phyloP scores from a whole-genome alignment of 2,329 filamentous ascomycete species.

The Passalora sequoiae region DNA sequence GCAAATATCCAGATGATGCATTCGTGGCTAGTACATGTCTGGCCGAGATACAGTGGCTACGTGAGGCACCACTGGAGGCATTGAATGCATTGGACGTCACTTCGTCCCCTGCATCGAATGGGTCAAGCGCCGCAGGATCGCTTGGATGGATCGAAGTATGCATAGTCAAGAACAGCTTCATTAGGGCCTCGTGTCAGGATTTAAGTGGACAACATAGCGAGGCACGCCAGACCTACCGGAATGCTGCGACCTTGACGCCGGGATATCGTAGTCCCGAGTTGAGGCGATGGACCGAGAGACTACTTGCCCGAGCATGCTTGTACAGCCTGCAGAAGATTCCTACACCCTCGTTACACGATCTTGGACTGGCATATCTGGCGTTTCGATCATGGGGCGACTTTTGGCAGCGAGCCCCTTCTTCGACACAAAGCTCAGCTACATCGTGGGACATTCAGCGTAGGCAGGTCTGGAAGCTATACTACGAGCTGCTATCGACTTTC shows the following conservation, averaged over 20 bases:
- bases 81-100: constrained; percentile 44
- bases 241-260: constrained; percentile 21
- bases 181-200: constrained; percentile 28
- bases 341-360: constrained; percentile 17
- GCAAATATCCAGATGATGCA: constrained; percentile 45
- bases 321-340: constrained; percentile 24
- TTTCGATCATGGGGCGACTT: constrained; percentile 64
- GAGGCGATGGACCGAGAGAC: constrained; percentile 31
- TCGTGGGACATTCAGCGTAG: constrained; percentile 46
- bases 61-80: constrained; percentile 56
- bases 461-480: constrained; percentile 80
- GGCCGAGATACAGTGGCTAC: constrained; percentile 79
- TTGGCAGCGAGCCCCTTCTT: constrained; percentile 44
- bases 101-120: background rate
- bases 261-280: constrained; percentile 30
- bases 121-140: constrained; percentile 11
- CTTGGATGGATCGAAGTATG: constrained; percentile 76
- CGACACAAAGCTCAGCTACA: constrained; percentile 33
- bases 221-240: constrained; percentile 21
- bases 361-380: constrained; percentile 29
- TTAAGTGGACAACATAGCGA: constrained; percentile 22
- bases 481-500: constrained; percentile 70
- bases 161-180: constrained; percentile 34
- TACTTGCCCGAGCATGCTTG: constrained; percentile 30
- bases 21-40: constrained; percentile 78